These are phyloP conservation scores for Phytophthora pluvialis DNA, from an alignment of 352 stramenopile species.

Conservation along the genomic window DNA sequence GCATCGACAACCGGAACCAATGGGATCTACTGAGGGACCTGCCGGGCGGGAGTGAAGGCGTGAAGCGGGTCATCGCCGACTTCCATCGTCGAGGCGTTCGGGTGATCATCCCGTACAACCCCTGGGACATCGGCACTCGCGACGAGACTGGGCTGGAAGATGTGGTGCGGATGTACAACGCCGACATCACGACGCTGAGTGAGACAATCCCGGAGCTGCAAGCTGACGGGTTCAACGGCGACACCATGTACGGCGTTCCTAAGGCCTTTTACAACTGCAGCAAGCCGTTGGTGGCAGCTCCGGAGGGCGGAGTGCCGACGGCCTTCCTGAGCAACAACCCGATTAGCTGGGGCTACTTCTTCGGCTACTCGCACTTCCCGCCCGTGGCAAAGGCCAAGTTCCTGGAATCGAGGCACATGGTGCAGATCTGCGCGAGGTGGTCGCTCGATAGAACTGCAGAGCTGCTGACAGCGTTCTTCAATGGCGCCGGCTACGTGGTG, in stretches of 20 bases:
- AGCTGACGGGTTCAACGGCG: constrained; percentile 86
- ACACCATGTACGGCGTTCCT: constrained; percentile 90
- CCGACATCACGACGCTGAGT: constrained; percentile 67
- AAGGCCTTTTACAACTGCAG: constrained; percentile 84
- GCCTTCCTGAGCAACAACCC: constrained; percentile 70
- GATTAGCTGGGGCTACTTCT: constrained; percentile 87
- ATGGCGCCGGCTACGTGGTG: constrained; percentile 84
- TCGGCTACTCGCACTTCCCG: constrained; percentile 68
- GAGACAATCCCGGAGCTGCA: constrained; percentile 44
- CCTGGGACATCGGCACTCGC: constrained; percentile 80
- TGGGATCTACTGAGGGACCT: constrained; percentile 73
- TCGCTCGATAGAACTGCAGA: constrained; percentile 73
- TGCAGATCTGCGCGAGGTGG: constrained; percentile 84
- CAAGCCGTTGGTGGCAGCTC: constrained; percentile 55
- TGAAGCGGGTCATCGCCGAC: constrained; percentile 55
- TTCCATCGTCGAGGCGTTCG: constrained; percentile 68
- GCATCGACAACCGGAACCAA: constrained; percentile 87
- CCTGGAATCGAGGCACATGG: constrained; percentile 82
- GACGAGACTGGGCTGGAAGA: constrained; percentile 59
- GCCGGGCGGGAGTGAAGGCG: constrained; percentile 51
- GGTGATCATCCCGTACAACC: constrained; percentile 86
- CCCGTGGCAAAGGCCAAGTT: constrained; percentile 80
- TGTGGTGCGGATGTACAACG: constrained; percentile 72
- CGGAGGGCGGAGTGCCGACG: constrained; percentile 73
- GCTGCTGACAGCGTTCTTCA: constrained; percentile 82